phyloP scores from a whole-genome alignment of 345 rosid species.

The Gossypium turneri region DNA sequence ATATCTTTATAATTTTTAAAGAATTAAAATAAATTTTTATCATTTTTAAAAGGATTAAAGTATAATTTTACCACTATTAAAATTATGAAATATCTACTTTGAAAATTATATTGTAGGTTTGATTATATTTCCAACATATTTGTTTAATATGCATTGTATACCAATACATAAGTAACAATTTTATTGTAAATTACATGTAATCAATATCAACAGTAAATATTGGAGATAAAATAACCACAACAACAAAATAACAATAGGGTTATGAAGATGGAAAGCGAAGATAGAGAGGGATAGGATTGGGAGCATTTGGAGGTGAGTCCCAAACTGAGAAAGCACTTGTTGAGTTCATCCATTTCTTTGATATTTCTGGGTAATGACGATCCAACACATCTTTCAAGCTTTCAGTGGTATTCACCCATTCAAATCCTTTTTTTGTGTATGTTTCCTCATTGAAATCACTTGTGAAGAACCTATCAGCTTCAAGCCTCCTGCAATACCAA shows the following conservation, averaged over 20 bases:
- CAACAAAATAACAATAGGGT: neutral
- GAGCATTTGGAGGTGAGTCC: constrained; percentile 36
- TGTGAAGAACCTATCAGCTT: constrained; percentile 56
- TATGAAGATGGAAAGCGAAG: constrained; percentile 34
- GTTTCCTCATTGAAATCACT: constrained; percentile 41
- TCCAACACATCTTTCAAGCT: constrained; percentile 43
- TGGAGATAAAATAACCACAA: no score
- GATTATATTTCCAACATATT: no score
- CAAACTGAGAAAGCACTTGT: constrained; percentile 57
- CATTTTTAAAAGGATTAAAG: no score
- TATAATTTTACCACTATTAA: no score
- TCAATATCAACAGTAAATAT: no score
- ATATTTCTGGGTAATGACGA: constrained; percentile 47
- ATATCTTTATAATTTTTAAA: no score
- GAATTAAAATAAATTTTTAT: no score
- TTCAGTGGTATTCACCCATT: constrained; percentile 59
- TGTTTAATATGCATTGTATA: neutral
- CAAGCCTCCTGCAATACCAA: constrained; percentile 45
- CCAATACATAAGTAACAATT: neutral
- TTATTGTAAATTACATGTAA: no score
- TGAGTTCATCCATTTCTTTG: constrained; percentile 53
- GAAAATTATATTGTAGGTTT: no score
- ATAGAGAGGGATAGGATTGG: constrained; percentile 38
- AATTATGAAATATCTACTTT: no score
- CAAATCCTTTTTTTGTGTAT: constrained; percentile 52